phyloP scores from a whole-genome alignment of 345 rosid species.

The Garcia nutans region DNA sequence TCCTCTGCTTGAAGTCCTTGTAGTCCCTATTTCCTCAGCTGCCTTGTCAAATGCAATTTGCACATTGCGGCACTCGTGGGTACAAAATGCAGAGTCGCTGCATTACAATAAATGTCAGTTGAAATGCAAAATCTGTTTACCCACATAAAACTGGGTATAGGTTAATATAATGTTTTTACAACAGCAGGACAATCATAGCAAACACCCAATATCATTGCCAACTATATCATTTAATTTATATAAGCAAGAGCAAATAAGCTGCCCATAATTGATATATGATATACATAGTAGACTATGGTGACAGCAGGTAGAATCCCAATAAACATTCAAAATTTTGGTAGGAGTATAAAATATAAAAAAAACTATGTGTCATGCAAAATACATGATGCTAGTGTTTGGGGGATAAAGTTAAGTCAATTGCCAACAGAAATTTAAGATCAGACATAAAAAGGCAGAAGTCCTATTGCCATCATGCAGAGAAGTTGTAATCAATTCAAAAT shows the following conservation, averaged over 20 bases:
- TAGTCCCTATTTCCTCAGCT: constrained; percentile 5
- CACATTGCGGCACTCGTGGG: constrained; percentile 30
- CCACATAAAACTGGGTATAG: neutral
- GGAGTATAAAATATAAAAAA: neutral
- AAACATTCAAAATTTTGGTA: neutral
- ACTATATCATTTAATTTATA: neutral
- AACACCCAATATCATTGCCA: neutral
- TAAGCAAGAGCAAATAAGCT: neutral
- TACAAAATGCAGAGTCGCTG: constrained; percentile 39
- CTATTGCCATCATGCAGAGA: neutral
- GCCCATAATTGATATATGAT: neutral
- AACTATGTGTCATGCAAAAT: neutral
- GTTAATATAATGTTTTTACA: neutral
- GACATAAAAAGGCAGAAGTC: neutral
- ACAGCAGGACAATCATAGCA: neutral
- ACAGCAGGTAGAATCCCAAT: neutral
- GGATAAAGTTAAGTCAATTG: neutral
- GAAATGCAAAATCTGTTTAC: neutral
- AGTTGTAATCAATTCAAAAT: neutral
- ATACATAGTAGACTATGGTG: neutral
- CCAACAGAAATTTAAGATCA: neutral
- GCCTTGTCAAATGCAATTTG: constrained; percentile 22
- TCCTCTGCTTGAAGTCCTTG: constrained; percentile 8
- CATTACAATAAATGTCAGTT: constrained; percentile 15
- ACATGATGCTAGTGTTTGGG: neutral